Evolutionary conservation across 345 rosid genomes (phyloP).

Genomic region (Trapa incisa): DNA sequence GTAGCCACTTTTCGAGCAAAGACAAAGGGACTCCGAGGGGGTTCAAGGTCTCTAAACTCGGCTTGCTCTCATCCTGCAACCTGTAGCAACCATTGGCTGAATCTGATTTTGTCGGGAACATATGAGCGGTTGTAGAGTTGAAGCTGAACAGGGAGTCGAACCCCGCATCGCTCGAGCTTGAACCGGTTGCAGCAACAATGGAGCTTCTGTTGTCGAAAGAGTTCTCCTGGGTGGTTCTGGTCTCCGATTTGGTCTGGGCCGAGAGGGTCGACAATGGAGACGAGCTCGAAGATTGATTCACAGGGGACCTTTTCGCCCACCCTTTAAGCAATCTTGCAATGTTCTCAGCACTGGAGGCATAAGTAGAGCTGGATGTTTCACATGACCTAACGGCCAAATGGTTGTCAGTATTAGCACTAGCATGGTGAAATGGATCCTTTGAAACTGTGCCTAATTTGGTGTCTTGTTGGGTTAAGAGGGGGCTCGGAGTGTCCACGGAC

Average conservation of each 20-base stretch:
- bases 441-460: slow-evolving; percentile 2
- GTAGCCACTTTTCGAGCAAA: slow-evolving; percentile 18
- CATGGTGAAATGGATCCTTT: not conserved
- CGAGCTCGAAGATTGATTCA: not conserved
- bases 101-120: slow-evolving; percentile 4
- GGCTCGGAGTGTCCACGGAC: slow-evolving; percentile 35
- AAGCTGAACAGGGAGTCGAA: slow-evolving; percentile 9
- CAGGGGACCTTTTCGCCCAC: slow-evolving; percentile 13
- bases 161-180: slow-evolving; percentile 11
- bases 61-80: slow-evolving; percentile 14
- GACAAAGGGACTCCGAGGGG: slow-evolving; percentile 9
- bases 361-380: slow-evolving; percentile 9
- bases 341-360: slow-evolving; percentile 14
- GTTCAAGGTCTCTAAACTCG: slow-evolving; percentile 1
- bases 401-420: too few species aligned
- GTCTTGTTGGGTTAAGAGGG: slow-evolving; percentile 4
- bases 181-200: slow-evolving; percentile 3
- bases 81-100: not conserved
- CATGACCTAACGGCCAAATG: not conserved
- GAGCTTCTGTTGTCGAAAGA: not conserved
- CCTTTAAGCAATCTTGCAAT: slow-evolving; percentile 18
- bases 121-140: slow-evolving; percentile 4
- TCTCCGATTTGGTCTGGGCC: slow-evolving; percentile 6
- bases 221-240: not conserved
- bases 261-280: not conserved